Evolutionary conservation across 768 basidiomycete species (phyloP).

Genomic region (Crucibulum laeve): DNA sequence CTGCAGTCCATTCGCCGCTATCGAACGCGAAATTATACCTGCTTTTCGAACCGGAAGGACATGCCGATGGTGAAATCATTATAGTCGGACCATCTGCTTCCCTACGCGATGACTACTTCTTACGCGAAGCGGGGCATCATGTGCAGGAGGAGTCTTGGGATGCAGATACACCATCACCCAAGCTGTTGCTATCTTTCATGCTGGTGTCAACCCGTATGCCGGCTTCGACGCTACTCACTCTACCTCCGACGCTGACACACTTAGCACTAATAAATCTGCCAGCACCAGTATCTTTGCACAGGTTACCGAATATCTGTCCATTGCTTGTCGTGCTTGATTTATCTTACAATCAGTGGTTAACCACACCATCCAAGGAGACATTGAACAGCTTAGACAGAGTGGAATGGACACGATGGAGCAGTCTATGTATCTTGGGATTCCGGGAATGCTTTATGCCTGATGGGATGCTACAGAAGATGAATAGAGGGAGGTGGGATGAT

Average conservation of each 20-base stretch:
- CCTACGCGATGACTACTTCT: slow-evolving; percentile 41
- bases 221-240: slow-evolving; percentile 36
- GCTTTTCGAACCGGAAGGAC: slow-evolving; percentile 44
- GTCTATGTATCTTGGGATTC: slow-evolving; percentile 51
- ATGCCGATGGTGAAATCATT: slow-evolving; percentile 61
- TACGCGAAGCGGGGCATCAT: slow-evolving; percentile 3
- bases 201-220: slow-evolving; percentile 46
- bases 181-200: slow-evolving; percentile 41
- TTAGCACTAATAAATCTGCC: slow-evolving; percentile 55
- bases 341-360: slow-evolving; percentile 57
- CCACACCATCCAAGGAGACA: slow-evolving; percentile 19
- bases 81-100: slow-evolving; percentile 52
- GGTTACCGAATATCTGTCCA: slow-evolving; percentile 57
- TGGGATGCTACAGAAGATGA: slow-evolving; percentile 41
- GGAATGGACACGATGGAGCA: slow-evolving; percentile 54
- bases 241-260: slow-evolving; percentile 64
- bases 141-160: slow-evolving; percentile 35
- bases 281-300: slow-evolving; percentile 43
- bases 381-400: slow-evolving; percentile 40
- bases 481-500: slow-evolving; percentile 64
- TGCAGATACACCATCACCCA: slow-evolving; percentile 25
- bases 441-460: slow-evolving; percentile 45
- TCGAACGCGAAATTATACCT: slow-evolving; percentile 42
- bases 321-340: slow-evolving; percentile 61
- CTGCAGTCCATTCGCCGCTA: slow-evolving; percentile 56